Conservation (phyloP, 257 asterid genomes). For the Anisodus acutangulus region DNA sequence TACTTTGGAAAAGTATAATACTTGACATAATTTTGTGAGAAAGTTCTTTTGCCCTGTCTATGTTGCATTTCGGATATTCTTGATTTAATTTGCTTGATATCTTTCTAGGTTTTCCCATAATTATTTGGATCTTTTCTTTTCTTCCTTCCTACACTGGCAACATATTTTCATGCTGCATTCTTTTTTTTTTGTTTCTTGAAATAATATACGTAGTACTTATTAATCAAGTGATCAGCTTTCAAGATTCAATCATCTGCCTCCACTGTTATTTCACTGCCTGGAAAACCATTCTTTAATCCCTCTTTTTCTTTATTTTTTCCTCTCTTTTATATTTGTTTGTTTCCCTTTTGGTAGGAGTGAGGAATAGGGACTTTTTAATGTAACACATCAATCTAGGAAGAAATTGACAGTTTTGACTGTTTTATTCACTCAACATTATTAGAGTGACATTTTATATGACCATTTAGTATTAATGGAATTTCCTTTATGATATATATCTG, state of each 20-base stretch:
- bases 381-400: not conserved
- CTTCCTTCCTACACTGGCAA: not conserved
- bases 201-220: not conserved
- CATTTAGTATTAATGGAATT: constrained; percentile 24
- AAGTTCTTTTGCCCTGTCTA: not conserved
- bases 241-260: not conserved
- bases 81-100: not conserved
- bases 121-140: not conserved
- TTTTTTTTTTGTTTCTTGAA: not conserved
- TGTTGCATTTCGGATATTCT: not conserved
- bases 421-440: not conserved
- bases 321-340: not conserved
- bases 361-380: not conserved
- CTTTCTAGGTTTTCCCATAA: not conserved
- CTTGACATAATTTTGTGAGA: not conserved
- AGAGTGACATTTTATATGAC: not conserved
- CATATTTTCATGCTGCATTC: not conserved
- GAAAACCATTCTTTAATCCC: not conserved
- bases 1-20: not conserved
- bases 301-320: not conserved
- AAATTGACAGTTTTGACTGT: not conserved
- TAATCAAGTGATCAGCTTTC: not conserved
- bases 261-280: not conserved
- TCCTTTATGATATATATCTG: not conserved
- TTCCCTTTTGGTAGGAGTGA: not conserved